Conservation (phyloP, 257 asterid species). For the Fraxinus pennsylvanica region DNA sequence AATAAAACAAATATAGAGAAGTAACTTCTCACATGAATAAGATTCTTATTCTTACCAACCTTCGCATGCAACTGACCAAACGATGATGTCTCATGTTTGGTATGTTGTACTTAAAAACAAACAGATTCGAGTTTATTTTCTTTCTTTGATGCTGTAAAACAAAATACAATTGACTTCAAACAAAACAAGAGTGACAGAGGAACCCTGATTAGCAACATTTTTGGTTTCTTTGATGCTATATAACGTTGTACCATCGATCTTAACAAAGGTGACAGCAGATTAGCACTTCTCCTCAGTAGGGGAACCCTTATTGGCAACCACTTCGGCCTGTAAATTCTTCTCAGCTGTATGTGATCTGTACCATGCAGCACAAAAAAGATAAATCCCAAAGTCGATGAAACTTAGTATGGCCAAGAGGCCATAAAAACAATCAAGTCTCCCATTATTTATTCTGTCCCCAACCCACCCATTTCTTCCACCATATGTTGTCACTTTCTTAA, state of each 20-base stretch:
- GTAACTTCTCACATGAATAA: too few relatives aligned
- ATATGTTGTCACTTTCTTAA: constrained; percentile 27
- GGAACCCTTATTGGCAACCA: not conserved
- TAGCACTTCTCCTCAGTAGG: constrained; percentile 21
- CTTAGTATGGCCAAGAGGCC: constrained; percentile 37
- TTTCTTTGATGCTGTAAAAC: not conserved
- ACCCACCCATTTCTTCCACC: constrained; percentile 38
- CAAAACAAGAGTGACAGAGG: not conserved
- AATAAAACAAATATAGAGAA: too few relatives aligned
- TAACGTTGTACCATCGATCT: not conserved
- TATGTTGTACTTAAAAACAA: too few relatives aligned
- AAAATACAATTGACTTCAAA: not conserved
- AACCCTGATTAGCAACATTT: not conserved
- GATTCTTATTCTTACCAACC: too few relatives aligned
- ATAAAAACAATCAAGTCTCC: constrained; percentile 40
- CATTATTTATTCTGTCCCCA: constrained; percentile 36
- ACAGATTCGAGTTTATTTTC: too few relatives aligned
- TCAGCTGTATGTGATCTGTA: constrained; percentile 26
- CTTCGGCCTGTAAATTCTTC: constrained; percentile 7
- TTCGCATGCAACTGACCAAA: too few relatives aligned
- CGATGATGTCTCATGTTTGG: too few relatives aligned
- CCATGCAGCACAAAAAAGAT: constrained; percentile 36
- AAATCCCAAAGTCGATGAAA: constrained; percentile 34
- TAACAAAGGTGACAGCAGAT: not conserved
- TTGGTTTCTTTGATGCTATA: not conserved